Conservation (phyloP, 768 basidiomycete genomes). For the Zangia roseola region DNA sequence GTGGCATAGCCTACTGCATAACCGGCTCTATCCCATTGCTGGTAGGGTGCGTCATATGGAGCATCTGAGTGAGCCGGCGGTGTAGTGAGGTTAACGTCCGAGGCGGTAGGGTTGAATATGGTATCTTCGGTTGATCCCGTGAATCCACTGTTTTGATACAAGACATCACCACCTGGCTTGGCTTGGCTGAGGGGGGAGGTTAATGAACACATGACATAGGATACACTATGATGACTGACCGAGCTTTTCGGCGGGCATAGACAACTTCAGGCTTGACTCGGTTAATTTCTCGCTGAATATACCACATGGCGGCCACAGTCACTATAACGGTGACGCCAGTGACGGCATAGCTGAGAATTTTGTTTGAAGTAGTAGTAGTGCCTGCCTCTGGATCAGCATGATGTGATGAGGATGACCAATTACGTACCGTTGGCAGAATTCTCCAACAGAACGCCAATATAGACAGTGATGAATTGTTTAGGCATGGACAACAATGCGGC, state of each 20-base stretch:
- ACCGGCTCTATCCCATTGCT: slow-evolving; percentile 53
- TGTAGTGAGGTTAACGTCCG: slow-evolving; percentile 42
- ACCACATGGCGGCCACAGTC: slow-evolving; percentile 81
- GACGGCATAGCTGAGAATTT: slow-evolving; percentile 67
- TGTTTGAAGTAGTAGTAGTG: slow-evolving; percentile 41
- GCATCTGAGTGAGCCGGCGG: slow-evolving; percentile 28
- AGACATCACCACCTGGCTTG: slow-evolving; percentile 40
- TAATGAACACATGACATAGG: neutral
- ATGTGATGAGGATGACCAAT: neutral
- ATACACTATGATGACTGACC: slow-evolving; percentile 38
- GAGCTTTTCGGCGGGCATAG: slow-evolving; percentile 66
- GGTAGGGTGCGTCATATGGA: slow-evolving; percentile 35
- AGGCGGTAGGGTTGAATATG: slow-evolving; percentile 37
- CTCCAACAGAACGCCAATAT: slow-evolving; percentile 81
- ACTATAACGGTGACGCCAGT: slow-evolving; percentile 66
- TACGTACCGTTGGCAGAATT: slow-evolving; percentile 34
- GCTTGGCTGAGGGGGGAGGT: slow-evolving; percentile 44
- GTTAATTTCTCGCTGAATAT: slow-evolving; percentile 72
- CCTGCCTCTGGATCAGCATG: slow-evolving; percentile 16
- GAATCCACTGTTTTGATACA: slow-evolving; percentile 31
- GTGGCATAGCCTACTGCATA: slow-evolving; percentile 47
- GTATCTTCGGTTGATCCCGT: slow-evolving; percentile 31
- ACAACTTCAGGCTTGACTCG: slow-evolving; percentile 65
- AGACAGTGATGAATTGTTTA: slow-evolving; percentile 91
- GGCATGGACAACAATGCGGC: slow-evolving; percentile 84